phyloP scores from a whole-genome alignment of 1,284 basidiomycete species.

The Megacollybia platyphylla region DNA sequence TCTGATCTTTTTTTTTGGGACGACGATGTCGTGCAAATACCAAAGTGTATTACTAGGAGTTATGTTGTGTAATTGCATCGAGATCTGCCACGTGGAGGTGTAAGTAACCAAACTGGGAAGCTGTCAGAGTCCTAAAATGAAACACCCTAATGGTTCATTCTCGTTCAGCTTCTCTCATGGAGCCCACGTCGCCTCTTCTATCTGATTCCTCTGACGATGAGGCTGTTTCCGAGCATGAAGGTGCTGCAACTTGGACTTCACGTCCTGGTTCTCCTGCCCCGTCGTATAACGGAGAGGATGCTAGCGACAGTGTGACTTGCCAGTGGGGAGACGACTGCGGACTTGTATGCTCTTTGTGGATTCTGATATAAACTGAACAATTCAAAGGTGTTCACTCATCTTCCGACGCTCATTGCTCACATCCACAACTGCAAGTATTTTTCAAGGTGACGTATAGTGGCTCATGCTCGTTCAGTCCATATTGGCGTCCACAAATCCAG shows the following conservation, averaged over 20 bases:
- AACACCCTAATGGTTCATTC: conserved; percentile 1
- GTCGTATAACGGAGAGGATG: conserved; percentile 14
- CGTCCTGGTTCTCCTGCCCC: conserved; percentile 12
- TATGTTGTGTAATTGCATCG: too few species aligned
- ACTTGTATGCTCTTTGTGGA: not conserved
- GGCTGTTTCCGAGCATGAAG: conserved; percentile 15
- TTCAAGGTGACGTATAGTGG: not conserved
- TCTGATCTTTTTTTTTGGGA: conserved; percentile 6
- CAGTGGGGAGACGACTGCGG: conserved; percentile 68
- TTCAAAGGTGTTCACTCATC: conserved; percentile 44
- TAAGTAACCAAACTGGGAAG: too few species aligned
- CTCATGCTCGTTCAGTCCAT: conserved; percentile 34
- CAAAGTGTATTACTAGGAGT: too few species aligned
- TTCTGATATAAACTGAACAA: too few species aligned
- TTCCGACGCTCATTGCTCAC: conserved; percentile 65
- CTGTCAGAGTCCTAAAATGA: not conserved
- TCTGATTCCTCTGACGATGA: conserved; percentile 17
- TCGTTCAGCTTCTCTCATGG: conserved; percentile 10
- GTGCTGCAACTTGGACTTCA: conserved; percentile 7
- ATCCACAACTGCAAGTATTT: conserved; percentile 55
- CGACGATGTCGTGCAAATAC: too few species aligned
- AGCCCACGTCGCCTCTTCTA: conserved; percentile 11
- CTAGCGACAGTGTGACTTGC: conserved; percentile 49
- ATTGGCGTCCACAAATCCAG: conserved; percentile 79
- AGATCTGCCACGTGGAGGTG: too few species aligned